These are phyloP conservation scores for Trebouxia sp. DNA, from an alignment of 139 green algal genomes.

Conservation along the genomic window DNA sequence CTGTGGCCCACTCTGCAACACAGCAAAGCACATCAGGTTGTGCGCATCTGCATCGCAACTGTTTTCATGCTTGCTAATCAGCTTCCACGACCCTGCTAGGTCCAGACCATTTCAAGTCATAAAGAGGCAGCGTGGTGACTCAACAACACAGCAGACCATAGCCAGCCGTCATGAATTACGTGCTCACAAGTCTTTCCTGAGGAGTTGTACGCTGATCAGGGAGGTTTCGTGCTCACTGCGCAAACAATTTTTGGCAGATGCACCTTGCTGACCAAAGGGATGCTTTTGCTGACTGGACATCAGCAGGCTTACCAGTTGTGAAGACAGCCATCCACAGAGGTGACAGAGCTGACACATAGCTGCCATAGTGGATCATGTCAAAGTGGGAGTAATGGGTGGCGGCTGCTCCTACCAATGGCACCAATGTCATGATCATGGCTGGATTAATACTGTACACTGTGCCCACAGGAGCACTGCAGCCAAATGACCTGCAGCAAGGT, in stretches of 20 bases:
- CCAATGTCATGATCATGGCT: slow-evolving; percentile 39
- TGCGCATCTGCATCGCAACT: too few species aligned
- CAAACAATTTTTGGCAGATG: too few species aligned
- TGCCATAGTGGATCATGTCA: slow-evolving; percentile 64
- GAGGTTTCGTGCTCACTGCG: too few species aligned
- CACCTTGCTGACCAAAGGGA: not conserved
- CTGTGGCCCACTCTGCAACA: slow-evolving; percentile 40
- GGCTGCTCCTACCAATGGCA: slow-evolving; percentile 44
- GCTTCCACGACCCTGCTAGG: too few species aligned
- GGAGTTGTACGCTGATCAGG: too few species aligned
- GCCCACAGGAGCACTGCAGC: slow-evolving; percentile 55
- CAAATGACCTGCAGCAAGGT: slow-evolving; percentile 44
- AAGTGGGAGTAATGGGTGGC: slow-evolving; percentile 46
- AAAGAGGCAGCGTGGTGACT: too few species aligned
- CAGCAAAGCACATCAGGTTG: not conserved
- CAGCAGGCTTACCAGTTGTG: not conserved
- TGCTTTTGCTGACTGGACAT: not conserved
- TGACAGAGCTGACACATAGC: slow-evolving; percentile 51
- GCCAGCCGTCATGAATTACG: too few species aligned
- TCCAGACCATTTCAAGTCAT: too few species aligned
- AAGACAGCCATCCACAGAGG: slow-evolving; percentile 55
- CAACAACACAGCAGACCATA: too few species aligned
- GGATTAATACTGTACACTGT: slow-evolving; percentile 67
- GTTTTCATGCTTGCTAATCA: too few species aligned
- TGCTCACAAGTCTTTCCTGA: too few species aligned